Base-by-base conservation (phyloP, 2,329 filamentous ascomycete genomes). In the Exophiala bonariae region DNA sequence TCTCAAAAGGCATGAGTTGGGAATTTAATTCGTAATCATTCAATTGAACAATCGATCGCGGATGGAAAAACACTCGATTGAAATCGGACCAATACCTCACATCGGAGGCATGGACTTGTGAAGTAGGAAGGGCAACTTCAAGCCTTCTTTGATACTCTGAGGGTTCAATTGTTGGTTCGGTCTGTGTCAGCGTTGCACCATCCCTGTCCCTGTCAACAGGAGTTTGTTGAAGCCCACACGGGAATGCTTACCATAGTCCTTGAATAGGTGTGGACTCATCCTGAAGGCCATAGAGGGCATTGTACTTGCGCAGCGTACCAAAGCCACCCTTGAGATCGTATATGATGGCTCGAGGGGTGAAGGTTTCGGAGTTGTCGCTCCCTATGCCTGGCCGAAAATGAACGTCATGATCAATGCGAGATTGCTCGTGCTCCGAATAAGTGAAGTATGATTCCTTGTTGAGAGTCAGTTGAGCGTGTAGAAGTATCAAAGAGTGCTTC, bases 11-110 rank as follows among this genome's bases (percentile, higher is more conserved):
- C 77, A 85, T 85, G 20, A 92, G 74, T 35, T 80, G 77, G 3
- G 89, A 92, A 63, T 87, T 84, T 28, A 95, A 74, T 64, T 95
- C 89, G 62, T 88, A 95, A 61, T 96, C 89, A 63, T 87, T 87
- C 11, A 97, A 75, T 63, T 95, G 91, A 8, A 95, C 77, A 44
- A 96, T 81, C 10, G 90, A 96, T 44, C 81, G 82, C 7, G 93
- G 93, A 64, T 97, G 91, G 64, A 87, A 96, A 68, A 83, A 99
- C n/a, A 93, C 80, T 19, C 89, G 82, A 58, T 89, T 95, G 68
- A 90, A 97, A 67, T 99, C 93, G 23, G 90, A 95, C 92, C 93
- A 99, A 71, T 93, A 97, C 44, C 89, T 82, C n/a, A 97, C 87
- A 9, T 81, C 79, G 5, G 83, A 79, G 1, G 82, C 76, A 1